Base-by-base conservation (phyloP, 768 basidiomycete species). In the Dioszegia hungarica region DNA sequence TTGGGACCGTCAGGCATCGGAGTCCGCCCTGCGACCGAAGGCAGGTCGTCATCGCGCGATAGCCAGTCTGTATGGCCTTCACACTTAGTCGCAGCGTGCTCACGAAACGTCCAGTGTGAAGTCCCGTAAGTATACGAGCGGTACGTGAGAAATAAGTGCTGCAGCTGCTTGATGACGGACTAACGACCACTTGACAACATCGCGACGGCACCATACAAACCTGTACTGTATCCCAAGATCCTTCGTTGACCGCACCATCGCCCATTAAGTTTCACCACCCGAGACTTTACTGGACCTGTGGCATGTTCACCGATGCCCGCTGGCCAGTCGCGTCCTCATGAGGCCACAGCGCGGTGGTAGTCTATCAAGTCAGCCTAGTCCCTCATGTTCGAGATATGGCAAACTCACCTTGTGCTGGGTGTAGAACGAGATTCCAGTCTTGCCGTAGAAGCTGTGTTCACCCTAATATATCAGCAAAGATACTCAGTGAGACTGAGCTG, bases 401-500 rank as follows among this genome's bases (percentile, higher is more conserved):
- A 10, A 12, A 58, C 66, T 55, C 41, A 72, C 76, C 85, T 95
- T 97, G 76, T 90, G 87, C 76, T 92, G 88, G 2, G 94, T 98
- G 74, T 92, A 98, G 79, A 98, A 98, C 75, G 89, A 89, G 77
- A 97, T 82, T 24, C 89, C 93, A 61, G 85, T 83, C 76, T 87
- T 88, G 27, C 93, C 93, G 66, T 95, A 95, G 79, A 95, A 93
- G 4, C 86, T 85, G 41, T 90, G 83, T 70, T 93, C 89, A 22
- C 91, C 91, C 54, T 92, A 66, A 84, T 84, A 4, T 54, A 57
- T 6, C 34, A 51, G 34, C 34, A 5, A n/a, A 25, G n/a, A 70
- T 78, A 81, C 92, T 94, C 15, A 20, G 12, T 37, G 14, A 33
- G 31, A 33, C 31, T 3, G 15, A 38, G n/a, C 10, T 24, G 24